Base-by-base conservation (phyloP, 352 stramenopile species). In the Thraustochytrium sp. region DNA sequence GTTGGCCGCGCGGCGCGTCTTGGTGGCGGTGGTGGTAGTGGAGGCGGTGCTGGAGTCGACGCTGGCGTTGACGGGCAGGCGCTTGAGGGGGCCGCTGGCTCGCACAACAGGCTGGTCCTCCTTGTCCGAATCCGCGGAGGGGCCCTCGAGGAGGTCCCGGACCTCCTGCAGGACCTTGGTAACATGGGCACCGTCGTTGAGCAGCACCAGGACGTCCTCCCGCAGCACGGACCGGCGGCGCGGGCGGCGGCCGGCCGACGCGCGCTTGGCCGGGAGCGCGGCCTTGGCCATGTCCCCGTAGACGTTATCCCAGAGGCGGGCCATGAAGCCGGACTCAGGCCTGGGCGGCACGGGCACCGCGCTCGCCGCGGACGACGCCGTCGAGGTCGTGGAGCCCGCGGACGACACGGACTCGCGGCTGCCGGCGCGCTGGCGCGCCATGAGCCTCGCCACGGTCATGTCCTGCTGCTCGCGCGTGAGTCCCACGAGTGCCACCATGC, bases 401-500 rank as follows among this genome's bases (percentile, higher is more conserved):
- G n/a, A n/a, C n/a, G n/a, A n/a, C n/a, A n/a, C n/a, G n/a, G n/a
- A n/a, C n/a, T n/a, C n/a, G n/a, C n/a, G n/a, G n/a, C n/a, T n/a
- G n/a, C n/a, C n/a, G 18, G 51, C 51, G 51, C 8, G 51, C 51
- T 26, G 8, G 13, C 23, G 23, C 34, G 42, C 8, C 13, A 40
- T 72, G 13, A 18, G 16, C 59, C 42, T 72, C 9, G 59, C 59
- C 34, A 72, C 34, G 34, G 59, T 29, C 13, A 72, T 16, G 59
- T n/a, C 59, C 34, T 72, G 59, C 38, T 72, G 59, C n/a, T 72
- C 59, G 18, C 59, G 59, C 34, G 59, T 29, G 11, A 72, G 16
- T 16, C 59, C 59, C 13, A 72, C 59, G 59, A 72, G 59, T n/a
- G 59, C 59, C 23, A 72, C 59, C 59, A 72, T 72, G 23, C n/a